A percentile compares a stretch with the other conserved stretches of the same genome.
Evolutionary conservation across 139 green algal genomes (phyloP).

Genomic region (Ettlia oleoabundans): DNA sequence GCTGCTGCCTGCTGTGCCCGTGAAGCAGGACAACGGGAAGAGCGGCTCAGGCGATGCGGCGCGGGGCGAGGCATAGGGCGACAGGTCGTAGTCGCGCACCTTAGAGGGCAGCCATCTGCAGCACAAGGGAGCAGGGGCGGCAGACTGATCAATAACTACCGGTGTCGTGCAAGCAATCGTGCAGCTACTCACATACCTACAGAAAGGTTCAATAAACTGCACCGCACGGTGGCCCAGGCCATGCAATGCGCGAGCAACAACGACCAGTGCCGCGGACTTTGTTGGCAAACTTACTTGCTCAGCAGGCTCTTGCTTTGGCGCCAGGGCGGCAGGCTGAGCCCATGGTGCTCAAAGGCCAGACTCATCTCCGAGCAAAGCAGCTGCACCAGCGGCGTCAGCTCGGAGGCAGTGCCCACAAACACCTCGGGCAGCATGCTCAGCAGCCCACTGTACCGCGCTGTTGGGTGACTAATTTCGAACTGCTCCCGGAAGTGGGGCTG

Average conservation of each 20-base stretch:
- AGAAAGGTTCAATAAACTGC: too few species aligned
- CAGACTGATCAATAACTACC: too few species aligned
- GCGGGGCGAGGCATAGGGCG: conserved; percentile 28
- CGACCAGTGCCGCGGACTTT: too few species aligned
- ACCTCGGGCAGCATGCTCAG: conserved; percentile 56
- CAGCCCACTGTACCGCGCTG: conserved; percentile 40
- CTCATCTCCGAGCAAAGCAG: conserved; percentile 67
- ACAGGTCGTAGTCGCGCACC: conserved; percentile 38
- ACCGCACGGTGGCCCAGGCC: too few species aligned
- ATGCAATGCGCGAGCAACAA: too few species aligned
- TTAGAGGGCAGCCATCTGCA: conserved; percentile 48
- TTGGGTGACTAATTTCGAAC: conserved; percentile 57
- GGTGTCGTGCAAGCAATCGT: too few species aligned
- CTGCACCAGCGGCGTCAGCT: conserved; percentile 55
- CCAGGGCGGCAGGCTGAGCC: conserved; percentile 73
- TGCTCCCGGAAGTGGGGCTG: conserved; percentile 53
- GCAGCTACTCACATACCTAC: too few species aligned
- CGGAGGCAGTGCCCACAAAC: conserved; percentile 59
- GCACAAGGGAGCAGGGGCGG: too few species aligned
- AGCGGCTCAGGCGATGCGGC: conserved; percentile 4
- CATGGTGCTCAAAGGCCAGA: conserved; percentile 56
- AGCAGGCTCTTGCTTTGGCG: conserved; percentile 65
- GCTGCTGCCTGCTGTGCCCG: background rate
- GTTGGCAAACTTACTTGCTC: conserved; percentile 75
- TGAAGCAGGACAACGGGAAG: background rate